phyloP scores from a whole-genome alignment of 2,329 filamentous ascomycete genomes.

The Ophiostoma tasmaniense region DNA sequence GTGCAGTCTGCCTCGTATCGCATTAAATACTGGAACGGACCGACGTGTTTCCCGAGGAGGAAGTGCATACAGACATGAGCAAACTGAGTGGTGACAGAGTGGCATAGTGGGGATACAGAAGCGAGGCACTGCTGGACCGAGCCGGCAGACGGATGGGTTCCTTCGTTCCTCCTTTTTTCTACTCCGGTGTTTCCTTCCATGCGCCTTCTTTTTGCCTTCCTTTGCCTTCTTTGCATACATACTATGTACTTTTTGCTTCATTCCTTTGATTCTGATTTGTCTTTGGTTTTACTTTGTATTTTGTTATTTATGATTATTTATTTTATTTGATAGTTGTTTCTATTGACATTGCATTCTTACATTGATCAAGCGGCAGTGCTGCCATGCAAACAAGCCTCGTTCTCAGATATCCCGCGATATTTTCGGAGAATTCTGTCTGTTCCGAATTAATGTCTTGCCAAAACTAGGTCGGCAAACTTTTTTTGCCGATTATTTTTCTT shows the following conservation, averaged over 20 bases:
- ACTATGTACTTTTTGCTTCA: too few relatives aligned
- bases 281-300: neutral
- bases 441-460: neutral
- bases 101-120: neutral
- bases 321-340: neutral
- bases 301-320: neutral
- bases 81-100: neutral
- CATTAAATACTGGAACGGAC: neutral
- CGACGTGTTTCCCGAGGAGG: neutral
- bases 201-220: neutral
- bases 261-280: neutral
- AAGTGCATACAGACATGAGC: neutral
- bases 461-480: neutral
- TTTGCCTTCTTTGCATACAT: neutral
- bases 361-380: too few relatives aligned
- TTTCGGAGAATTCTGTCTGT: neutral
- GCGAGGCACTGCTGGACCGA: neutral
- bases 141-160: neutral
- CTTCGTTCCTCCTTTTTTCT: neutral
- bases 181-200: constrained; percentile 1
- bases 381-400: neutral
- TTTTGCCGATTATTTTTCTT: neutral
- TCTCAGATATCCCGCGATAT: neutral
- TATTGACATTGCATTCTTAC: neutral
- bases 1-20: neutral